These are phyloP conservation scores for Hordeum marinum DNA, from an alignment of 176 grass and related monocot genomes.

Conservation along the genomic window DNA sequence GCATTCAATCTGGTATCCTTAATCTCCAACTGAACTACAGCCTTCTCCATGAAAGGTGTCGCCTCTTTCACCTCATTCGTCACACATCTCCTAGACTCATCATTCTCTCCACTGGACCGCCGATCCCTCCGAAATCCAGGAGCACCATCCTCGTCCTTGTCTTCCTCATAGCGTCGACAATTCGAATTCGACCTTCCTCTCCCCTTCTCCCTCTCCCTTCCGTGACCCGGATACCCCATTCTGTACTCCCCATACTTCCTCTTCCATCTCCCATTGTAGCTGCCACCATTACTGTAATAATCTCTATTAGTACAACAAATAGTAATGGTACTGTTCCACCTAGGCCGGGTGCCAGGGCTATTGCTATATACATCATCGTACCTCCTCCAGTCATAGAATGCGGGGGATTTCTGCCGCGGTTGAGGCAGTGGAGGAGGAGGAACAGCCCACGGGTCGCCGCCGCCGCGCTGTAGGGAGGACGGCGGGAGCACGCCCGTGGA, in stretches of 20 bases:
- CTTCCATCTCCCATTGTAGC: conserved; percentile 61
- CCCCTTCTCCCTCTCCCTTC: conserved; percentile 51
- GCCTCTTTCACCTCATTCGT: conserved; percentile 34
- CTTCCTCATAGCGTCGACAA: conserved; percentile 47
- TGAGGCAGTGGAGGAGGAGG: conserved; percentile 13
- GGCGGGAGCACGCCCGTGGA: conserved; percentile 70
- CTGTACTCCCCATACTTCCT: conserved; percentile 50
- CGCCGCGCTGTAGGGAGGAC: conserved; percentile 38
- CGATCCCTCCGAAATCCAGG: conserved; percentile 52
- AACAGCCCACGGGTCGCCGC: conserved; percentile 16
- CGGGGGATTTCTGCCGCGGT: conserved; percentile 13
- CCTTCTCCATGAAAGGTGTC: conserved; percentile 35
- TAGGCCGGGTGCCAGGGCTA: conserved; percentile 21
- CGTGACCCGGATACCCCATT: conserved; percentile 44
- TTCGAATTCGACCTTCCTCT: conserved; percentile 46
- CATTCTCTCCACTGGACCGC: conserved; percentile 12
- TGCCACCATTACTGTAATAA: conserved; percentile 33
- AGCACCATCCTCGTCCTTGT: conserved; percentile 56
- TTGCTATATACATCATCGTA: conserved; percentile 58
- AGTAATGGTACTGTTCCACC: conserved; percentile 15
- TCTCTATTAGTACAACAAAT: conserved; percentile 22
- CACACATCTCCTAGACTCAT: conserved; percentile 53
- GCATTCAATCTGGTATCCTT: conserved; percentile 45
- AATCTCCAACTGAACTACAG: conserved; percentile 35
- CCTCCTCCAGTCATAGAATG: conserved; percentile 40